Evolutionary conservation across 176 grass and related monocot genomes (phyloP), one percentile per base, ranked within the genome.

Genomic region (Puccinellia tenuiflora): DNA sequence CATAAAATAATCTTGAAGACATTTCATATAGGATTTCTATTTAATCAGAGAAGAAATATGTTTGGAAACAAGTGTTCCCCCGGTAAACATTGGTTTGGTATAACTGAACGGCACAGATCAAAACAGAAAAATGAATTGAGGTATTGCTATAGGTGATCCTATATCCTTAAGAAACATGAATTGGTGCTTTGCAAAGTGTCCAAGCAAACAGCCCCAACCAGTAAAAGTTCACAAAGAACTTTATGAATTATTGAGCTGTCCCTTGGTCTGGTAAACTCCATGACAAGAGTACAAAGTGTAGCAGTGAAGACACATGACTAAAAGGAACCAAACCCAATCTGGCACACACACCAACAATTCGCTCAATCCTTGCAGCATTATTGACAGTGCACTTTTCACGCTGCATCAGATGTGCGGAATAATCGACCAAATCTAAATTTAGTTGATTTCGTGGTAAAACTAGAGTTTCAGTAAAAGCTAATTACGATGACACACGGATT

Each of bases 281-380:
- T 15, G 66, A 75, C 74, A 86, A 86, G 38, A 74, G 67, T 56
- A 86, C 46, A 5, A 73, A 66, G 65, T 72, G 79, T 73, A 83
- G 77, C 84, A 83, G 66, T 83, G 88, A 86, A 83, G 79, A 50
- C 75, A 86, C 79, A 90, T 86, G 79, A 18, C 66, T 60, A 90
- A 83, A 79, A 59, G 88, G 56, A 86, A 79, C n/a, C 17, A 66
- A 72, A 86, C 10, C 7, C 34, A 79, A 65, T 38, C 79, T 65
- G 79, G 50, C 25, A 85, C 66, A 20, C 74, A 64, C 29, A 83
- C 76, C n/a, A 74, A 53, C 33, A 26, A 80, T 34, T 55, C 63
- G 21, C 50, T 37, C 22, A 73, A 70, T 65, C 61, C 7, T 46
- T 56, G 16, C 68, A 77, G 59, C 52, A 88, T 77, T 47, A 85